phyloP scores from a whole-genome alignment of 208 protist species.

The Leishmania mexicana region DNA sequence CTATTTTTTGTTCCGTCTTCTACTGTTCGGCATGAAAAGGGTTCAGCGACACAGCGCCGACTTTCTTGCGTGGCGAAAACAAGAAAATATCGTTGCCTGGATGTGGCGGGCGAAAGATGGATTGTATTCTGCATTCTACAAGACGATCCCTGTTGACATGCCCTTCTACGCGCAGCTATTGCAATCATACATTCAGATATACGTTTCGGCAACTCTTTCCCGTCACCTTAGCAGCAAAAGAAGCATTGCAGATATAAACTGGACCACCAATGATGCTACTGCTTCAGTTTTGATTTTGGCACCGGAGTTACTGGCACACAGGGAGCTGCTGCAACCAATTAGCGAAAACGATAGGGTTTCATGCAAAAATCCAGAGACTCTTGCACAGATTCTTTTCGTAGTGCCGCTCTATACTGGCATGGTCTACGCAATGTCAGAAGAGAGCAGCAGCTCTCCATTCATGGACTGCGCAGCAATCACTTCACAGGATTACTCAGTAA shows the following conservation, averaged over 20 bases:
- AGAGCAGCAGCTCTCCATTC: slow-evolving; percentile 1
- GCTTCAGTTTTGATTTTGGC: slow-evolving; percentile 45
- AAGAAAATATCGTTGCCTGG: neutral
- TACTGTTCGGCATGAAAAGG: slow-evolving; percentile 54
- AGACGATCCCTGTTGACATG: slow-evolving; percentile 22
- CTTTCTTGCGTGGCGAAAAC: slow-evolving; percentile 10
- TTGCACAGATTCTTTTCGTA: slow-evolving; percentile 27
- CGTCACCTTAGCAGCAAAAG: slow-evolving; percentile 25
- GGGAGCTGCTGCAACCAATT: slow-evolving; percentile 12
- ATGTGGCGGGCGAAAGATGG: slow-evolving; percentile 1
- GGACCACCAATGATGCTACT: slow-evolving; percentile 44
- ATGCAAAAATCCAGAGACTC: slow-evolving; percentile 20
- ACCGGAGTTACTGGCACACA: slow-evolving; percentile 29
- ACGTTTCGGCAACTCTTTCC: slow-evolving; percentile 25
- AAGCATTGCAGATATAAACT: slow-evolving; percentile 40
- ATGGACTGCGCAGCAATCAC: slow-evolving; percentile 1
- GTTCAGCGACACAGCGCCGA: slow-evolving; percentile 11
- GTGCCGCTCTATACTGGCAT: slow-evolving; percentile 32
- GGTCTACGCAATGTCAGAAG: slow-evolving; percentile 27
- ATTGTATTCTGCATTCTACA: slow-evolving; percentile 5
- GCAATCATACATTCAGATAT: slow-evolving; percentile 34
- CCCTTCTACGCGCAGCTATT: slow-evolving; percentile 34
- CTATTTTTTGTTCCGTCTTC: slow-evolving; percentile 77
- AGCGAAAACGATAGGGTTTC: slow-evolving; percentile 16
- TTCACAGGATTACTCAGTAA: slow-evolving; percentile 21